Conservation (phyloP, 352 stramenopile species). For the Phytophthora multivora region DNA sequence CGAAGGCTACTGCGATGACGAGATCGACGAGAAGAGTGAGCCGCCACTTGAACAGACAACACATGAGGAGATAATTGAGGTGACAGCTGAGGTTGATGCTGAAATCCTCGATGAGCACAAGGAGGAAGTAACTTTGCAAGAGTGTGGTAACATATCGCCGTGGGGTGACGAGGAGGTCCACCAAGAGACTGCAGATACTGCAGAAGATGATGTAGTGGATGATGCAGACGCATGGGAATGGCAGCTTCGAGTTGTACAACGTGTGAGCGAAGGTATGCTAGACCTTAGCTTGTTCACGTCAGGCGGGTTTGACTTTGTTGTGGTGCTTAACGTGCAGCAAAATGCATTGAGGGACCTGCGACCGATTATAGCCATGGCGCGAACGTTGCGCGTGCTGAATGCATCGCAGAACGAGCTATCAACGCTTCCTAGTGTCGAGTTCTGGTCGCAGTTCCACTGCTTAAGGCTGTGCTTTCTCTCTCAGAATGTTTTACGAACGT, state of each 20-base stretch:
- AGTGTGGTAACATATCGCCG: constrained; percentile 2
- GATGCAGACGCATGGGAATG: constrained; percentile 35
- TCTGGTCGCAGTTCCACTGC: constrained; percentile 57
- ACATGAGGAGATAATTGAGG: background rate
- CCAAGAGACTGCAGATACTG: background rate
- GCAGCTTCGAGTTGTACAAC: constrained; percentile 62
- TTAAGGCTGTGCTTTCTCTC: constrained; percentile 67
- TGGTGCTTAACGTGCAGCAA: constrained; percentile 65
- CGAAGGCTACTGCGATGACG: background rate
- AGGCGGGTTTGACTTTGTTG: constrained; percentile 54
- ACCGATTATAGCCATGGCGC: constrained; percentile 45
- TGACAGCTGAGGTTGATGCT: background rate
- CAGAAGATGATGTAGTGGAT: constrained; percentile 12
- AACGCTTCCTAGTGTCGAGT: constrained; percentile 44
- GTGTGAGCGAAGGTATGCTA: constrained; percentile 41
- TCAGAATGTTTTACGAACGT: constrained; percentile 56
- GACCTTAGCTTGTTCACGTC: constrained; percentile 40
- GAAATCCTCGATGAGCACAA: background rate
- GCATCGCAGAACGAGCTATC: constrained; percentile 57
- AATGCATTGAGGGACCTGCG: constrained; percentile 62
- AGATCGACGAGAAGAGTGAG: background rate
- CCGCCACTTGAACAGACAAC: too few species aligned
- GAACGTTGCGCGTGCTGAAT: constrained; percentile 66
- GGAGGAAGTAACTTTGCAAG: background rate
- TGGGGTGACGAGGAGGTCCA: constrained; percentile 19